Conservation (phyloP, 371 early-diverging fungal genomes). For the Capillidium rhysosporum region DNA sequence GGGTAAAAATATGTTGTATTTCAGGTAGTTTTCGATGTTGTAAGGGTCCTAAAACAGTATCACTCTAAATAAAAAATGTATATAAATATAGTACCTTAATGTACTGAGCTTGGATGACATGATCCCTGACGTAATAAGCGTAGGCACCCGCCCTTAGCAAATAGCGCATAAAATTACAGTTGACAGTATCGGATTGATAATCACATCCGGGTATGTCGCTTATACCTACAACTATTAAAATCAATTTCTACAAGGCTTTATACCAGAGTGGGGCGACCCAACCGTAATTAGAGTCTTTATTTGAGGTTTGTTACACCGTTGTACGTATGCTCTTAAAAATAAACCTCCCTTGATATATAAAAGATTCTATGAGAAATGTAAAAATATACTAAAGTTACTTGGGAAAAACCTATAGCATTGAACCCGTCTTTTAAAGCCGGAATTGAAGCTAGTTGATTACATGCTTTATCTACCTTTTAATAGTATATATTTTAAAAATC, state of each 20-base stretch:
- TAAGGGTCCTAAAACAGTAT: conserved; percentile 24
- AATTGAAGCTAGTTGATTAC: conserved; percentile 26
- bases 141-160: conserved; percentile 55
- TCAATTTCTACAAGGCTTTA: neutral
- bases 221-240: conserved; percentile 24
- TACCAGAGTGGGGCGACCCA: conserved; percentile 64
- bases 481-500: neutral
- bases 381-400: conserved; percentile 17
- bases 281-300: conserved; percentile 66
- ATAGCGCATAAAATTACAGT: conserved; percentile 41
- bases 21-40: conserved; percentile 39
- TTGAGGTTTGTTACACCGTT: conserved; percentile 55
- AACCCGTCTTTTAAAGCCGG: conserved; percentile 44
- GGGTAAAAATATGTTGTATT: conserved; percentile 60
- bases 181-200: conserved; percentile 18
- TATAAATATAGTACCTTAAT: conserved; percentile 23
- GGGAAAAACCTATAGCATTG: conserved; percentile 89
- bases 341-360: conserved; percentile 24
- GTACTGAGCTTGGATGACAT: conserved; percentile 83
- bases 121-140: conserved; percentile 50
- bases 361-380: too few species aligned
- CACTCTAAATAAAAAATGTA: neutral
- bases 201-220: conserved; percentile 62
- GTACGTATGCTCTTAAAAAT: conserved; percentile 48
- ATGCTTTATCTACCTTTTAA: conserved; percentile 30